These are phyloP conservation scores for Pseudogymnoascus sp. DNA, from an alignment of 2,329 filamentous ascomycete genomes.

Conservation along the genomic window DNA sequence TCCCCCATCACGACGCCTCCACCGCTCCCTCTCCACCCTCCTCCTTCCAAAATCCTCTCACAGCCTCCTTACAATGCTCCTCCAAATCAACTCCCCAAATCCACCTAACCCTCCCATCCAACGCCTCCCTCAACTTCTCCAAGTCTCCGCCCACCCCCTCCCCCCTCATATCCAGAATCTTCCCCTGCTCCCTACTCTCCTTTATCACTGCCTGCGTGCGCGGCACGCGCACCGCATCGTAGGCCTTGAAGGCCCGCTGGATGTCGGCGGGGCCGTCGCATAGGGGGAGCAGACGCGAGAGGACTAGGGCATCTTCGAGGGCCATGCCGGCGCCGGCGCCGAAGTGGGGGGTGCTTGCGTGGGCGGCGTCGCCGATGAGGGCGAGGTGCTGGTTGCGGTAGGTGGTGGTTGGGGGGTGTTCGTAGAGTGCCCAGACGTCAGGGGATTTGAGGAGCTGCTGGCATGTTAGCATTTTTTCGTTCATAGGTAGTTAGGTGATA, in stretches of 20 bases:
- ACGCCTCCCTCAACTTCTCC: constrained; percentile 8
- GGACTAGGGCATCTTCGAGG: constrained; percentile 44
- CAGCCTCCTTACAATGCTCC: background rate
- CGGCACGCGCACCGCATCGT: constrained; percentile 31
- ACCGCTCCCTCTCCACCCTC: no score
- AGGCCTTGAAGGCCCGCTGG: constrained; percentile 29
- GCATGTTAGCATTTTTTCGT: background rate
- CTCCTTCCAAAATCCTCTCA: background rate
- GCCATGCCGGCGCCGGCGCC: constrained; percentile 49
- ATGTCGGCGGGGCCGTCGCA: constrained; percentile 19
- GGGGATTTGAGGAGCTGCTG: constrained; percentile 37
- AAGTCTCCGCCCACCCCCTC: background rate
- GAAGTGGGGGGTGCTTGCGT: constrained; percentile 46
- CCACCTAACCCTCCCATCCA: constrained; percentile 14
- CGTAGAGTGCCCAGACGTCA: constrained; percentile 50
- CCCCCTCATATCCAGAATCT: constrained; percentile 12
- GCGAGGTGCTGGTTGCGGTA: constrained; percentile 39
- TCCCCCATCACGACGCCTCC: background rate
- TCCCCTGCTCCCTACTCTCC: constrained; percentile 31
- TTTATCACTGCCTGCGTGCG: constrained; percentile 33
- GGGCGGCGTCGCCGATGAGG: constrained; percentile 49
- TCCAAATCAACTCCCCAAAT: constrained; percentile 17
- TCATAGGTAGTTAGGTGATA: background rate
- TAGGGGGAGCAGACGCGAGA: constrained; percentile 31
- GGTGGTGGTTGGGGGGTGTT: constrained; percentile 39